Percentiles rank a stretch among this genome's conserved stretches.
Conservation (phyloP, 1,139 yeast species). For the Hyphopichia buzzinii region DNA sequence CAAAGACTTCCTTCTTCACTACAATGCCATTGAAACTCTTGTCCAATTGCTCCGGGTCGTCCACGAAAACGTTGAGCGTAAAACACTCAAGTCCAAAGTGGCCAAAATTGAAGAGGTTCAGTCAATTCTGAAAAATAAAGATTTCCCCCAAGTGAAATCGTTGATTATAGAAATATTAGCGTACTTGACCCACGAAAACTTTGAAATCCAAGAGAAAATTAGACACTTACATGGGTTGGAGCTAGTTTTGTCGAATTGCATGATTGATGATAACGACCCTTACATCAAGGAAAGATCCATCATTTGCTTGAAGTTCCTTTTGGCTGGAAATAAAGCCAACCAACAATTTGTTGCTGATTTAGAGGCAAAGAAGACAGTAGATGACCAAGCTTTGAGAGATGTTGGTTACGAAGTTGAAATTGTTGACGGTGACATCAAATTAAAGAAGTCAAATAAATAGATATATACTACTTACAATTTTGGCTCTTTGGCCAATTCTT, state of each 20-base stretch:
- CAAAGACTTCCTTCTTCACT: slow-evolving; percentile 50
- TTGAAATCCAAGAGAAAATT: slow-evolving; percentile 61
- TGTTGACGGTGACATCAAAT: slow-evolving; percentile 33
- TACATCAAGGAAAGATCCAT: slow-evolving; percentile 84
- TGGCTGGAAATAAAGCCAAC: slow-evolving; percentile 62
- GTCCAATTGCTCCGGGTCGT: slow-evolving; percentile 45
- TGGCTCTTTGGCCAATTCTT: slow-evolving; percentile 55
- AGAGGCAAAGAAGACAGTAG: slow-evolving; percentile 36
- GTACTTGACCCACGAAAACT: slow-evolving; percentile 49
- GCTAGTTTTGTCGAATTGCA: slow-evolving; percentile 73
- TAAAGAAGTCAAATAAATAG: slow-evolving; percentile 10
- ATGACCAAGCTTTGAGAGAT: slow-evolving; percentile 34
- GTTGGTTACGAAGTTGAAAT: slow-evolving; percentile 41
- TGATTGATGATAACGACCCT: slow-evolving; percentile 86
- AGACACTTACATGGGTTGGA: slow-evolving; percentile 69
- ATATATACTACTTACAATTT: slow-evolving; percentile 3
- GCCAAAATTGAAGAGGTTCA: slow-evolving; percentile 5
- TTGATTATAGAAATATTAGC: slow-evolving; percentile 61
- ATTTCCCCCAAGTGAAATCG: slow-evolving; percentile 61
- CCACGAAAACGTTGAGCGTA: slow-evolving; percentile 47
- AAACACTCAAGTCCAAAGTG: slow-evolving; percentile 10
- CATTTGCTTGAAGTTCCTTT: slow-evolving; percentile 66
- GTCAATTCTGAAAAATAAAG: slow-evolving; percentile 21
- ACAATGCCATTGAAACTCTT: slow-evolving; percentile 46
- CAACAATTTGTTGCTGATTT: slow-evolving; percentile 67